Evolutionary conservation across 805 yeast genomes (phyloP).

Genomic region (Suhomyces sp.): DNA sequence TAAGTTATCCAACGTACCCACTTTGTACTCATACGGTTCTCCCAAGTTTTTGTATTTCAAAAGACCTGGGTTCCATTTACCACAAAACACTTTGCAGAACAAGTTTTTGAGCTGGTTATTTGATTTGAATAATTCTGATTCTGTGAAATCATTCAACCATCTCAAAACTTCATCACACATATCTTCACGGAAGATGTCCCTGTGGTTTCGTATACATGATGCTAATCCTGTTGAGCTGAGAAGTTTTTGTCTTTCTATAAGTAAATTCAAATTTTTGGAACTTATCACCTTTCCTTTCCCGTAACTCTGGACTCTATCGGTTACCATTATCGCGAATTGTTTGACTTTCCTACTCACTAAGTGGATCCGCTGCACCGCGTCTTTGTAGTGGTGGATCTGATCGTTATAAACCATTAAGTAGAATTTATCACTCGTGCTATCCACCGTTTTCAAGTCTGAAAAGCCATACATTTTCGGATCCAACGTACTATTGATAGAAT

Average conservation of each 20-base stretch:
- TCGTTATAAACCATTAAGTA: slow-evolving; percentile 72
- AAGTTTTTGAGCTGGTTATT: slow-evolving; percentile 47
- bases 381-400: slow-evolving; percentile 70
- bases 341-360: slow-evolving; percentile 61
- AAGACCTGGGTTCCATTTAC: slow-evolving; percentile 61
- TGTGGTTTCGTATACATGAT: slow-evolving; percentile 60
- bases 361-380: slow-evolving; percentile 66
- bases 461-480: slow-evolving; percentile 45
- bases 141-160: slow-evolving; percentile 65
- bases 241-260: slow-evolving; percentile 54
- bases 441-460: slow-evolving; percentile 34
- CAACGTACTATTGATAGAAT: slow-evolving; percentile 32
- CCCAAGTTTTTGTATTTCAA: slow-evolving; percentile 6
- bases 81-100: slow-evolving; percentile 57
- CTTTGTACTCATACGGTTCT: slow-evolving; percentile 18
- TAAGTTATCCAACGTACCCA: slow-evolving; percentile 36
- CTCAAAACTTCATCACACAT: slow-evolving; percentile 68
- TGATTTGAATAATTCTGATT: slow-evolving; percentile 52
- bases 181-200: slow-evolving; percentile 77
- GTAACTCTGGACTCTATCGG: slow-evolving; percentile 54
- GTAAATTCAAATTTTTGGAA: slow-evolving; percentile 48
- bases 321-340: slow-evolving; percentile 72
- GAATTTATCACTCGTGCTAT: slow-evolving; percentile 43
- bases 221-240: slow-evolving; percentile 65
- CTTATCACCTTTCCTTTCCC: slow-evolving; percentile 73